Evolutionary conservation across 2,329 filamentous ascomycete genomes (phyloP).

Genomic region (Colletotrichum sp.): DNA sequence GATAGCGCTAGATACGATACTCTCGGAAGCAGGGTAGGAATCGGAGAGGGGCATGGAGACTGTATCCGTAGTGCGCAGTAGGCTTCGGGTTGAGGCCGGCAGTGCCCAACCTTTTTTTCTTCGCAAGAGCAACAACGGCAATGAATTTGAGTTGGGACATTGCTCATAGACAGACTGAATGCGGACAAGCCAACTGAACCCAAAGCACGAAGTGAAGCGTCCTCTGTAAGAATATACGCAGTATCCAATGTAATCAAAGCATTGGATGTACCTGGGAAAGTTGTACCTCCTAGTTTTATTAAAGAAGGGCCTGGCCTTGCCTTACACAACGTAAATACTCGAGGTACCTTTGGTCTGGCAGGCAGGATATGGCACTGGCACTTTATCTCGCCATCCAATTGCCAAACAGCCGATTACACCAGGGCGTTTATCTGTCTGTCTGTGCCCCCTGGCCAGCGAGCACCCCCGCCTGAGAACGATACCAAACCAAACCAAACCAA

Average conservation of each 20-base stretch:
- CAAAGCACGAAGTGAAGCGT: neutral
- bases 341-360: neutral
- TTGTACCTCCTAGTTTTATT: neutral
- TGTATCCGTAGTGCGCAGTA: neutral
- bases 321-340: neutral
- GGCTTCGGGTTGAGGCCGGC: neutral
- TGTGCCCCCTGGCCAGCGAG: neutral
- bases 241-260: neutral
- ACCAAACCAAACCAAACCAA: neutral
- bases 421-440: neutral
- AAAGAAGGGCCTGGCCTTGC: neutral
- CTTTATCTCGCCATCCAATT: neutral
- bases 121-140: neutral
- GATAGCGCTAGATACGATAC: neutral
- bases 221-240: neutral
- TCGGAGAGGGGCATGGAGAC: neutral
- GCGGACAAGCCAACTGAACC: neutral
- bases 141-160: slow-evolving; percentile 2
- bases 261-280: neutral
- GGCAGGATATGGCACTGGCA: neutral
- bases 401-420: slow-evolving; percentile 1
- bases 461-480: neutral
- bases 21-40: neutral
- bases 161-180: neutral
- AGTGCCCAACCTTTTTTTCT: neutral